A percentile compares a stretch with the other conserved stretches of the same genome.
phyloP scores from a whole-genome alignment of 2,329 filamentous ascomycete genomes.

The Aaosphaeria arxii region DNA sequence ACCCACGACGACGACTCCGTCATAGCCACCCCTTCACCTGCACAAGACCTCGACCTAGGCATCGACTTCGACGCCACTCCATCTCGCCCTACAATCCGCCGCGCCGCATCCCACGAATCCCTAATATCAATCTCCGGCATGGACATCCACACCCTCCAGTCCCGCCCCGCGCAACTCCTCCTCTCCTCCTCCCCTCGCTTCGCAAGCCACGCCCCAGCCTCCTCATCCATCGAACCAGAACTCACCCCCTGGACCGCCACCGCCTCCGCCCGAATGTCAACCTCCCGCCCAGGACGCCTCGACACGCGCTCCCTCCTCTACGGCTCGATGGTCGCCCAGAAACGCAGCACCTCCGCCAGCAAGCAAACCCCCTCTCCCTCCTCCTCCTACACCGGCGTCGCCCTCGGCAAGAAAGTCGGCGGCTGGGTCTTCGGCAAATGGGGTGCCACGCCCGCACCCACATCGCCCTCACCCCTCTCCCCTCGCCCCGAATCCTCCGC shows the following conservation, averaged over 20 bases:
- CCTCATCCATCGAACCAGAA: slow-evolving; percentile 35
- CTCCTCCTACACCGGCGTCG: not conserved
- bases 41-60: slow-evolving; percentile 7
- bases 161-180: slow-evolving; percentile 72
- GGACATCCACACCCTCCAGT: slow-evolving; percentile 81
- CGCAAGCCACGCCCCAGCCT: slow-evolving; percentile 44
- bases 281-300: slow-evolving; percentile 33
- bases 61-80: slow-evolving; percentile 33
- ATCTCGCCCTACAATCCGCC: slow-evolving; percentile 52
- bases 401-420: slow-evolving; percentile 55
- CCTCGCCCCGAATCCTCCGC: slow-evolving; percentile 12
- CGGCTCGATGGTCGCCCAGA: slow-evolving; percentile 25
- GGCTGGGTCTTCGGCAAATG: slow-evolving; percentile 65
- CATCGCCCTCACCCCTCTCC: not conserved
- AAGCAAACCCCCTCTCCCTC: not conserved
- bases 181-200: slow-evolving; percentile 51
- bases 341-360: slow-evolving; percentile 8
- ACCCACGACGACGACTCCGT: not conserved
- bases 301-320: slow-evolving; percentile 54
- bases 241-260: slow-evolving; percentile 45
- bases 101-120: slow-evolving; percentile 78
- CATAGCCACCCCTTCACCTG: slow-evolving; percentile 14
- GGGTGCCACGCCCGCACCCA: slow-evolving; percentile 52
- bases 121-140: slow-evolving; percentile 83
- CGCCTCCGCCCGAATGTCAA: slow-evolving; percentile 50